A percentile compares a stretch with the other conserved stretches of the same genome.
These are phyloP conservation scores for Dichotomocladium elegans DNA, from an alignment of 371 early-diverging fungal genomes.

Conservation along the genomic window DNA sequence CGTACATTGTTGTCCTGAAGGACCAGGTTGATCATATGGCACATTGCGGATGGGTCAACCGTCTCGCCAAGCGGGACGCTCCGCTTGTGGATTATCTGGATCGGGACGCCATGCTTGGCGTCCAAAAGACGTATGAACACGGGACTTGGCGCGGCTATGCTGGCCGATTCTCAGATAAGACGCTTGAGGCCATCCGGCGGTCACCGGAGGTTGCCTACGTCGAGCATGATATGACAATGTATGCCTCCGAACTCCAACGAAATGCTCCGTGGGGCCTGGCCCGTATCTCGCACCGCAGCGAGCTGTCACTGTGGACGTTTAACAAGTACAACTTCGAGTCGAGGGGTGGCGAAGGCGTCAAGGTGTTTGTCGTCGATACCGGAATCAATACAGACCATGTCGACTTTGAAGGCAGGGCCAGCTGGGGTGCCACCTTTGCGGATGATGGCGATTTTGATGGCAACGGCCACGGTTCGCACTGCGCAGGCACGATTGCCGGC, in stretches of 20 bases:
- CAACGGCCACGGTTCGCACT: constrained; percentile 91
- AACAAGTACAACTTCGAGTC: constrained; percentile 72
- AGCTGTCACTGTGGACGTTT: constrained; percentile 54
- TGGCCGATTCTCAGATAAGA: constrained; percentile 66
- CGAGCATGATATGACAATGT: constrained; percentile 78
- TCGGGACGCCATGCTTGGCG: constrained; percentile 32
- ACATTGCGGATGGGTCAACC: constrained; percentile 32
- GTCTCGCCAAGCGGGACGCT: constrained; percentile 8
- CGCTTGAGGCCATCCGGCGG: constrained; percentile 66
- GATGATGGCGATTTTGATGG: constrained; percentile 70
- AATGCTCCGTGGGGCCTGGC: constrained; percentile 86
- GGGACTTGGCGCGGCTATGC: constrained; percentile 77
- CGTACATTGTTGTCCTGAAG: constrained; percentile 86
- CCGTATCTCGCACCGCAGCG: constrained; percentile 73
- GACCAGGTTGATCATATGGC: constrained; percentile 33
- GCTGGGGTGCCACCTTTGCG: constrained; percentile 72
- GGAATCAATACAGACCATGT: constrained; percentile 76
- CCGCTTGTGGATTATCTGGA: constrained; percentile 16
- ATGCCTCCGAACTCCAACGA: constrained; percentile 54
- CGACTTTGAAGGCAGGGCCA: constrained; percentile 84
- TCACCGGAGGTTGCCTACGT: constrained; percentile 75
- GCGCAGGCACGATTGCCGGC: constrained; percentile 89
- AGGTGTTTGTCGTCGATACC: constrained; percentile 87
- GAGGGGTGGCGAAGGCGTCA: constrained; percentile 72
- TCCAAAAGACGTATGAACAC: constrained; percentile 73